Percentiles rank a stretch among this genome's conserved stretches.
Conservation (phyloP, 768 basidiomycete species). For the Pisolithus tinctorius region DNA sequence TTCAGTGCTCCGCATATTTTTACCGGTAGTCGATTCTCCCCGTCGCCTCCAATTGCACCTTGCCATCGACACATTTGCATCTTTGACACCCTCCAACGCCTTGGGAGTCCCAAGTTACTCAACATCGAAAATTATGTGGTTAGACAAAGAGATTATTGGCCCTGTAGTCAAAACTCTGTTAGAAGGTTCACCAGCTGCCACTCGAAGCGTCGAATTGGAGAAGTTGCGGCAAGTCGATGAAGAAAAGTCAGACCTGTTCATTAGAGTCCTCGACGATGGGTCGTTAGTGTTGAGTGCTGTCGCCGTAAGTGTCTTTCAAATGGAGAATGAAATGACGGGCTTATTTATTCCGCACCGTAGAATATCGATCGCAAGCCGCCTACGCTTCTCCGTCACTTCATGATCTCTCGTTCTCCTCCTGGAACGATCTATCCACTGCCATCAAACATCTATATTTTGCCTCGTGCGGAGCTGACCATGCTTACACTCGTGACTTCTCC, state of each 20-base stretch:
- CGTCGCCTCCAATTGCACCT: conserved; percentile 80
- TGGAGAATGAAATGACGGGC: not conserved
- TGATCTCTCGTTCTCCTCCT: conserved; percentile 57
- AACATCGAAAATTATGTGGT: conserved; percentile 55
- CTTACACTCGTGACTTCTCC: conserved; percentile 61
- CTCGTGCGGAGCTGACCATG: conserved; percentile 34
- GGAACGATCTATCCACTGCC: conserved; percentile 42
- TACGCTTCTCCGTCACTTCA: conserved; percentile 70
- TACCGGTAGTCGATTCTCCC: conserved; percentile 84
- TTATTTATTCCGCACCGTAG: conserved; percentile 32
- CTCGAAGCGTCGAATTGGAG: conserved; percentile 18
- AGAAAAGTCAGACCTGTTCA: conserved; percentile 75
- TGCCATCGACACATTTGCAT: conserved; percentile 65
- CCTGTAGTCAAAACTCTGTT: conserved; percentile 40
- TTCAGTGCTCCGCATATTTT: conserved; percentile 75
- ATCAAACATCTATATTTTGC: conserved; percentile 46
- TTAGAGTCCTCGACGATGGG: conserved; percentile 65
- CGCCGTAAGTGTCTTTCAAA: conserved; percentile 42
- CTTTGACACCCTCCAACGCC: conserved; percentile 37
- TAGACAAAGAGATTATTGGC: conserved; percentile 57
- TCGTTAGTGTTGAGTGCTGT: conserved; percentile 70
- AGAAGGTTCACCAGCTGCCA: conserved; percentile 19
- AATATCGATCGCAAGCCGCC: conserved; percentile 89
- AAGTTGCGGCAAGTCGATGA: conserved; percentile 57
- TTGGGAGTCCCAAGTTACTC: conserved; percentile 21